phyloP scores from a whole-genome alignment of 2,329 filamentous ascomycete genomes.

The Cercospora canescens region DNA sequence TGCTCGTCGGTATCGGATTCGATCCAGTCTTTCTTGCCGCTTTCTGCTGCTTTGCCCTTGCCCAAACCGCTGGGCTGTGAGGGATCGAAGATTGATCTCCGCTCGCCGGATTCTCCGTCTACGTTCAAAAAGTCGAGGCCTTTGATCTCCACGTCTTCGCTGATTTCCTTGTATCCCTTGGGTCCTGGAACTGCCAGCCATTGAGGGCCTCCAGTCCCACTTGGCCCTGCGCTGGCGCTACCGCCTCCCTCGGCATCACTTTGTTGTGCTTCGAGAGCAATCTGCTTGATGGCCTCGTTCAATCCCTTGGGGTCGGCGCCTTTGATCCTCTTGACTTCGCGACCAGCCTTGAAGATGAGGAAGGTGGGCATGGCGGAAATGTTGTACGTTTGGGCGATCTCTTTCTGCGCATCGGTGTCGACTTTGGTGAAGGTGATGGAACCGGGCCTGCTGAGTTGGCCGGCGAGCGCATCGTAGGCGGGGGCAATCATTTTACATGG shows the following conservation, averaged over 20 bases:
- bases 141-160: constrained; percentile 74
- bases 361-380: constrained; percentile 88
- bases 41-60: constrained; percentile 55
- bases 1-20: constrained; percentile 98
- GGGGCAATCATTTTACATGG: constrained; percentile 84
- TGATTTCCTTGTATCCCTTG: constrained; percentile 80
- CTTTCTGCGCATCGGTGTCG: constrained; percentile 74
- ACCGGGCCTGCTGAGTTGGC: constrained; percentile 68
- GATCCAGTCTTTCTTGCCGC: constrained; percentile 73
- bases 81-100: constrained; percentile 69
- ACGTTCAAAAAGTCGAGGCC: constrained; percentile 86
- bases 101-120: constrained; percentile 72
- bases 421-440: constrained; percentile 83
- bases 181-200: constrained; percentile 79
- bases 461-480: constrained; percentile 75
- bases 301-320: constrained; percentile 74
- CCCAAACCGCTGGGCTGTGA: constrained; percentile 64
- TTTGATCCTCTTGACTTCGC: constrained; percentile 39
- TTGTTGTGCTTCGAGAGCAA: constrained; percentile 63
- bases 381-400: constrained; percentile 71
- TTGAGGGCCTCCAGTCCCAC: constrained; percentile 40
- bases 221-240: constrained; percentile 41
- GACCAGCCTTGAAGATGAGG: constrained; percentile 60
- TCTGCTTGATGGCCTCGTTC: constrained; percentile 67
- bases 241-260: constrained; percentile 25